Conservation (phyloP, 2,329 filamentous ascomycete genomes). For the Cucurbitaria berberidis region DNA sequence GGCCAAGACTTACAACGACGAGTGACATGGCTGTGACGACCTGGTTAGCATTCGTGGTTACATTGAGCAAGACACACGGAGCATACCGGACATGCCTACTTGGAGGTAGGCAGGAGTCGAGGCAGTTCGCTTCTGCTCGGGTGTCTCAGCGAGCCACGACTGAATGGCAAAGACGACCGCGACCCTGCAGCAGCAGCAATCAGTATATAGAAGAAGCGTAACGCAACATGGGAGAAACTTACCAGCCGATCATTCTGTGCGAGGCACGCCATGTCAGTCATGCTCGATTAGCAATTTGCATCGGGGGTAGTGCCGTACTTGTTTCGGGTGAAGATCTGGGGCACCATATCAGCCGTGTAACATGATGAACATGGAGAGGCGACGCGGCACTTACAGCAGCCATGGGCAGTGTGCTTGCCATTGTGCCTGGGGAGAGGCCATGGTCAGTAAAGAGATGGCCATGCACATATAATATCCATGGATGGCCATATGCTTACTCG, state of each 20-base stretch:
- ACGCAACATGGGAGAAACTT: conserved; percentile 30
- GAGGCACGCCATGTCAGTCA: conserved; percentile 26
- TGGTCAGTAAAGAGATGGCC: conserved; percentile 5
- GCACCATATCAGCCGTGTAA: conserved; percentile 36
- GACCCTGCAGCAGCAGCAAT: conserved; percentile 58
- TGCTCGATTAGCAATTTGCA: conserved; percentile 12
- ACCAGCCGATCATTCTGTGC: conserved; percentile 69
- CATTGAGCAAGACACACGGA: not conserved
- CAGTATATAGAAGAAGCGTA: conserved; percentile 15
- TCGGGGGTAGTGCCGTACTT: conserved; percentile 61
- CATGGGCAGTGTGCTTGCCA: conserved; percentile 87
- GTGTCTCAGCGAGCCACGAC: conserved; percentile 77
- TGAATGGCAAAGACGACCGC: conserved; percentile 76
- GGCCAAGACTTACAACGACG: conserved; percentile 49
- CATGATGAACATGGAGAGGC: conserved; percentile 14
- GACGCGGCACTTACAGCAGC: conserved; percentile 67
- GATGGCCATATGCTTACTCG: conserved; percentile 59
- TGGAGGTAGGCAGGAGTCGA: conserved; percentile 76
- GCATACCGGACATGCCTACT: conserved; percentile 78
- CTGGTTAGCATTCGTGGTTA: conserved; percentile 13
- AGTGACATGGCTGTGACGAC: conserved; percentile 52
- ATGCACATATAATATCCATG: not conserved
- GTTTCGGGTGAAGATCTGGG: conserved; percentile 85
- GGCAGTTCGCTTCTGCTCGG: conserved; percentile 67
- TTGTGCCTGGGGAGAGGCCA: conserved; percentile 57